phyloP scores from a whole-genome alignment of 2,329 filamentous ascomycete species.

The Endocalyx cinctus region DNA sequence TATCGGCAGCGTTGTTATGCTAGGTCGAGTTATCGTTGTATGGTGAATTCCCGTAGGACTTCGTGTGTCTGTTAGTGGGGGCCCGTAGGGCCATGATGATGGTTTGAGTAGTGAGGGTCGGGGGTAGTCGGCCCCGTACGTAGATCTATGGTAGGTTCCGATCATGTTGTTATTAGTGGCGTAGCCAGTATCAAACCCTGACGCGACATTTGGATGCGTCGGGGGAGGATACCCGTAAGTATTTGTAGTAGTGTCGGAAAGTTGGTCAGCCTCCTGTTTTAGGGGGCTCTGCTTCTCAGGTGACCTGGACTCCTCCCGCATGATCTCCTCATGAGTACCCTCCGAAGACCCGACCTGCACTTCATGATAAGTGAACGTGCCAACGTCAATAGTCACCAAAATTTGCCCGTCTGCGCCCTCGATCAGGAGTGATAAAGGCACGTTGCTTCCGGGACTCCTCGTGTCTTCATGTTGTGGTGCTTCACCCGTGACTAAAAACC shows the following conservation, averaged over 20 bases:
- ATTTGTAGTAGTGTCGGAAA: conserved; percentile 44
- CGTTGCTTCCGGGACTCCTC: conserved; percentile 43
- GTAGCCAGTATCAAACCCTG: conserved; percentile 31
- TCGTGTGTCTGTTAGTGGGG: conserved; percentile 34
- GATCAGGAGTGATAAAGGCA: conserved; percentile 51
- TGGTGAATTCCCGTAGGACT: conserved; percentile 38
- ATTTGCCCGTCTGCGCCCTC: conserved; percentile 49
- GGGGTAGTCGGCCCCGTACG: conserved; percentile 46
- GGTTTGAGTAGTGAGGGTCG: conserved; percentile 33
- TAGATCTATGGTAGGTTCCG: conserved; percentile 48
- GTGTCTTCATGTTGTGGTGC: conserved; percentile 59
- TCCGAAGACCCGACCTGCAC: conserved; percentile 27
- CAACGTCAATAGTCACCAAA: conserved; percentile 43
- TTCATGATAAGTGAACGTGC: conserved; percentile 43
- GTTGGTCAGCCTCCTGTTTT: conserved; percentile 26
- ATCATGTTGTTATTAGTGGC: conserved; percentile 46
- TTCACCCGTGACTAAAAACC: conserved; percentile 68
- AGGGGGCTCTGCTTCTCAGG: conserved; percentile 33
- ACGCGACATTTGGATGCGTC: conserved; percentile 42
- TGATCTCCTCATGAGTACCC: conserved; percentile 35
- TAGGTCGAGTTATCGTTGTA: conserved; percentile 39
- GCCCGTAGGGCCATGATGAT: conserved; percentile 42
- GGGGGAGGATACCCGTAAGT: conserved; percentile 53
- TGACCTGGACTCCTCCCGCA: conserved; percentile 37
- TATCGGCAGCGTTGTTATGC: conserved; percentile 44